Conservation (phyloP, 164 flowering plant genomes). For the Brasenia schreberi region DNA sequence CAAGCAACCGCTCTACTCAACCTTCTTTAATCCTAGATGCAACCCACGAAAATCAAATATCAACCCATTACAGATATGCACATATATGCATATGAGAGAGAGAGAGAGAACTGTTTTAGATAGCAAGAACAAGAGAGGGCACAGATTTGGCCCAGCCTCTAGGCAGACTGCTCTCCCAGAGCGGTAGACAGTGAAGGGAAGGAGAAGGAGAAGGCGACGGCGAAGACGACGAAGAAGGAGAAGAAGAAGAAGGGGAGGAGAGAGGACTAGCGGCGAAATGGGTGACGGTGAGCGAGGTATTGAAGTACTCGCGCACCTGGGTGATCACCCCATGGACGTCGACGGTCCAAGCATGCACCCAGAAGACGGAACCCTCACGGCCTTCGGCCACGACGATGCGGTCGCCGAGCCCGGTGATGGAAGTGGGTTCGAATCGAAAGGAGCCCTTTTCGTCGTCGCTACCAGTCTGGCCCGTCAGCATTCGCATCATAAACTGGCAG, state of each 20-base stretch:
- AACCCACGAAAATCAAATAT: too few relatives aligned
- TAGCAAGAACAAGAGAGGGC: conserved; percentile 21
- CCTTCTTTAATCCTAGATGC: not conserved
- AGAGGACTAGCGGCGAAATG: conserved; percentile 4
- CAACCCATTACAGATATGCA: too few relatives aligned
- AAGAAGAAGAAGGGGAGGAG: not conserved
- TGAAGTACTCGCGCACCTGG: conserved; percentile 23
- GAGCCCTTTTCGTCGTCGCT: not conserved
- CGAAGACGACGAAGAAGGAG: conserved; percentile 1
- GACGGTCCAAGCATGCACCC: conserved; percentile 29
- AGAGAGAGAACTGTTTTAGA: conserved; percentile 4
- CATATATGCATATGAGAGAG: not conserved
- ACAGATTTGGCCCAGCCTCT: conserved; percentile 10
- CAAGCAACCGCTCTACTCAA: not conserved
- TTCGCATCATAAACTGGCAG: conserved; percentile 77
- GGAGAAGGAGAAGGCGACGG: conserved; percentile 2
- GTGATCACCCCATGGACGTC: conserved; percentile 16
- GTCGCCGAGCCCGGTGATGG: conserved; percentile 4
- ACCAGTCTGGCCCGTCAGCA: conserved; percentile 36
- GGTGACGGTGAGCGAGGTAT: conserved; percentile 20
- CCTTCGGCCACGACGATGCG: conserved; percentile 13
- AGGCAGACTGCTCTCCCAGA: conserved; percentile 16
- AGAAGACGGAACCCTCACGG: conserved; percentile 5
- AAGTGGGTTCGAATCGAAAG: conserved; percentile 5
- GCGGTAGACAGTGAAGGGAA: conserved; percentile 4